Evolutionary conservation across 108 stramenopile genomes (phyloP).

Genomic region (Asterionellopsis glacialis): DNA sequence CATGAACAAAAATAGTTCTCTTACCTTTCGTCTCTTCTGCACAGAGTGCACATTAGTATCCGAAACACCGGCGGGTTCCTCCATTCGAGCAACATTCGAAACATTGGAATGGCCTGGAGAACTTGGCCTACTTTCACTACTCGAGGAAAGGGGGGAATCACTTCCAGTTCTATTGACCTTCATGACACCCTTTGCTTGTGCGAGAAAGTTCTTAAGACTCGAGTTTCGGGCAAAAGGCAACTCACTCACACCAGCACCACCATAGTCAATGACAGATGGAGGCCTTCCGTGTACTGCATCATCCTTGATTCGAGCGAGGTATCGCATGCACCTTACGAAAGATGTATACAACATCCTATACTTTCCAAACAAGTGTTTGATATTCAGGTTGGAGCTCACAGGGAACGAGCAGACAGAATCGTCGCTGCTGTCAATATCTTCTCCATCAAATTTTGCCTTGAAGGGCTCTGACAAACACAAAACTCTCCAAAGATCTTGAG

Average conservation of each 20-base stretch:
- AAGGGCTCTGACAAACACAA: constrained; percentile 76
- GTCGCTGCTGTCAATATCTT: constrained; percentile 9
- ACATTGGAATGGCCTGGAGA: too few relatives aligned
- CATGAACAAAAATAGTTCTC: too few relatives aligned
- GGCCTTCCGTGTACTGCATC: constrained; percentile 52
- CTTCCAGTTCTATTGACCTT: neutral
- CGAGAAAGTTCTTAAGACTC: constrained; percentile 36
- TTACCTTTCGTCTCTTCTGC: too few relatives aligned
- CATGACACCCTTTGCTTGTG: constrained; percentile 3
- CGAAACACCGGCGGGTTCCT: too few relatives aligned
- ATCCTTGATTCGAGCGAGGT: constrained; percentile 63
- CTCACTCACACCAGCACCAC: constrained; percentile 10
- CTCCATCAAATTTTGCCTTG: constrained; percentile 55
- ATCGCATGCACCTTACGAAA: constrained; percentile 73
- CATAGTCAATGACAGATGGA: constrained; percentile 34
- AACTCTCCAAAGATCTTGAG: constrained; percentile 75
- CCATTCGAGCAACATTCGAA: too few relatives aligned
- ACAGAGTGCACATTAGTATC: too few relatives aligned
- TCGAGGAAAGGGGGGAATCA: neutral
- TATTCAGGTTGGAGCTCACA: constrained; percentile 24
- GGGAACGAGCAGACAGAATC: constrained; percentile 19
- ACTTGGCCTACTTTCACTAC: neutral
- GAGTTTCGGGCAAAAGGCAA: constrained; percentile 2
- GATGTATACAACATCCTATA: constrained; percentile 71
- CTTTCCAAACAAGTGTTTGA: constrained; percentile 46